These are phyloP conservation scores for Aspergillus pseudotamarii DNA, from an alignment of 2,329 filamentous ascomycete species.

Conservation along the genomic window DNA sequence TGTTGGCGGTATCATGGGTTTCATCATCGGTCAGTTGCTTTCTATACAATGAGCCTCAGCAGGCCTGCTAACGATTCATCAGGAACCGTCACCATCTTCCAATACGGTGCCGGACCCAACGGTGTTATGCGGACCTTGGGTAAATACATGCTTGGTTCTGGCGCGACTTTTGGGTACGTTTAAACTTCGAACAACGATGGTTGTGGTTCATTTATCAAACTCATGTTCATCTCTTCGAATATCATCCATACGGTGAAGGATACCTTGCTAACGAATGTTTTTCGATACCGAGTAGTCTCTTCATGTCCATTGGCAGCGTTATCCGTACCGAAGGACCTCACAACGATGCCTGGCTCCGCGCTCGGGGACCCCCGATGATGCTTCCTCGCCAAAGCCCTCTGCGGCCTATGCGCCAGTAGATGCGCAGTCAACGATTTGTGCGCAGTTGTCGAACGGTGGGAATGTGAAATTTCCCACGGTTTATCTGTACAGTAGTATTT, in stretches of 20 bases:
- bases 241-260: not conserved
- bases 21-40: constrained; percentile 78
- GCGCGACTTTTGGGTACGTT: constrained; percentile 88
- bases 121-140: constrained; percentile 92
- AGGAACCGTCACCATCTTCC: constrained; percentile 93
- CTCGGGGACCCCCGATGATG: constrained; percentile 74
- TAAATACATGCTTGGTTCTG: constrained; percentile 95
- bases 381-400: constrained; percentile 51
- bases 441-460: constrained; percentile 4
- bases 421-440: constrained; percentile 2
- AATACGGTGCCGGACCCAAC: constrained; percentile 89
- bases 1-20: constrained; percentile 94
- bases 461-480: constrained; percentile 7
- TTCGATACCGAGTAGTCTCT: constrained; percentile 62
- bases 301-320: constrained; percentile 98
- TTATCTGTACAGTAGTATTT: constrained; percentile 37
- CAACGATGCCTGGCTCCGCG: constrained; percentile 73
- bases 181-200: not conserved
- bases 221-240: not conserved
- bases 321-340: constrained; percentile 89
- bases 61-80: constrained; percentile 11
- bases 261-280: not conserved
- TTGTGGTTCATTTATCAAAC: not conserved
- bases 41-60: not conserved
- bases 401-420: constrained; percentile 36